Evolutionary conservation across 1,284 basidiomycete species (phyloP), one percentile per base, ranked within the genome.

Genomic region (Cutaneotrichosporon mucoides): DNA sequence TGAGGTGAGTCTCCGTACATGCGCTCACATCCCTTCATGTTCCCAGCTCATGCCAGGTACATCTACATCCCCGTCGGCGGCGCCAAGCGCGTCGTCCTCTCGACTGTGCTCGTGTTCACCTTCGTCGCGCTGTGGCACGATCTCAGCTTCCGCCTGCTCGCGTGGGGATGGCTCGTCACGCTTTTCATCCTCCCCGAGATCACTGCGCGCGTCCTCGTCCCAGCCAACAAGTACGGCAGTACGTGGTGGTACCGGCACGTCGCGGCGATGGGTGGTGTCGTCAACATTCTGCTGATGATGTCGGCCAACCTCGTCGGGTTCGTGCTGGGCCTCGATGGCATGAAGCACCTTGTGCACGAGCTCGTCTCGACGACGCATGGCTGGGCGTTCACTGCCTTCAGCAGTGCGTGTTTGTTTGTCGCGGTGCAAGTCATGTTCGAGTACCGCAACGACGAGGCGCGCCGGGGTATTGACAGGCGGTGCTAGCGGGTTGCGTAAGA

Each of bases 91-190:
- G 78, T 84, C 3, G 71, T 88, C 1, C 63, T 88, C 15, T 86
- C 93, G 16, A 91, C 85, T 0, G 66, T 88, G 6, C 79, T 96
- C 15, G 86, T 97, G 36, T 99, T 99, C 80, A 89, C 94, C 0
- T 99, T 99, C 73, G 95, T 98, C n/a, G 96, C 96, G 0, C 80
- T 99, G 12, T 99, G 96, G 96, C 95, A 99, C 71, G 95, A 98
- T 73, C 81, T 99, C 0, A 89, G 88, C 0, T 88, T 96, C 76
- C 84, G 84, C 50, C 82, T 99, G 6, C 82, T 99, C 0, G 87
- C 91, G 0, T 99, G 96, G 96, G 95, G 95, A 1, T 99, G 95
- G 95, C 86, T 97, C 9, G 84, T 96, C 56, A 90, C 86, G 67
- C 70, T 96, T 44, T 97, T 99, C 75, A 87, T 99, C 59, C 66